A percentile compares a stretch with the other conserved stretches of the same genome.
Evolutionary conservation across 257 asterid species (phyloP).

Genomic region (Solanum ahanhuiri): DNA sequence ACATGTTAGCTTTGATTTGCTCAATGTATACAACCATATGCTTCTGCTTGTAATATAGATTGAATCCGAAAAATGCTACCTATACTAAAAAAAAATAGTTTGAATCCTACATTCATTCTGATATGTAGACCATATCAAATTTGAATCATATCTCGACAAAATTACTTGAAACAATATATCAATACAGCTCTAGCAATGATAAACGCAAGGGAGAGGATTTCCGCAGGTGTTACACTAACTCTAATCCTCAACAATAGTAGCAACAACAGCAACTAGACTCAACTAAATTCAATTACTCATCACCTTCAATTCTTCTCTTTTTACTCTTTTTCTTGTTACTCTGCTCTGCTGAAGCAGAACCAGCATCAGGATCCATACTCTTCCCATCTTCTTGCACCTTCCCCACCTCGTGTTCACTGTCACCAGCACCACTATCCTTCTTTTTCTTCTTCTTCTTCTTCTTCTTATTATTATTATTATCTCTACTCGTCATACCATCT

Average conservation of each 20-base stretch:
- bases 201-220: background rate
- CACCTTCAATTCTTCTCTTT: slow-evolving; percentile 17
- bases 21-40: background rate
- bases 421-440: slow-evolving; percentile 4
- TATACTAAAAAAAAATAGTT: background rate
- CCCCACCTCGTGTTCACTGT: background rate
- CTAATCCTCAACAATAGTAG: background rate
- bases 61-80: background rate
- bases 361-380: slow-evolving; percentile 13
- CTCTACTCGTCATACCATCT: background rate
- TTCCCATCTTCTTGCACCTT: slow-evolving; percentile 3
- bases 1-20: background rate
- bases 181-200: background rate
- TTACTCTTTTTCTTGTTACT: slow-evolving; percentile 21
- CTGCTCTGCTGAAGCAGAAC: background rate
- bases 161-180: background rate
- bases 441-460: slow-evolving; percentile 10
- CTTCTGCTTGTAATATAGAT: background rate
- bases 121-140: background rate
- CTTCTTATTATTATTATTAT: no score
- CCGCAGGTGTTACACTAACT: background rate
- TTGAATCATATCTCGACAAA: background rate
- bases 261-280: background rate
- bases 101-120: background rate
- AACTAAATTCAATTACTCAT: background rate